Conservation (phyloP, 495 filamentous ascomycete species). For the Penicillium macrosclerotiorum region DNA sequence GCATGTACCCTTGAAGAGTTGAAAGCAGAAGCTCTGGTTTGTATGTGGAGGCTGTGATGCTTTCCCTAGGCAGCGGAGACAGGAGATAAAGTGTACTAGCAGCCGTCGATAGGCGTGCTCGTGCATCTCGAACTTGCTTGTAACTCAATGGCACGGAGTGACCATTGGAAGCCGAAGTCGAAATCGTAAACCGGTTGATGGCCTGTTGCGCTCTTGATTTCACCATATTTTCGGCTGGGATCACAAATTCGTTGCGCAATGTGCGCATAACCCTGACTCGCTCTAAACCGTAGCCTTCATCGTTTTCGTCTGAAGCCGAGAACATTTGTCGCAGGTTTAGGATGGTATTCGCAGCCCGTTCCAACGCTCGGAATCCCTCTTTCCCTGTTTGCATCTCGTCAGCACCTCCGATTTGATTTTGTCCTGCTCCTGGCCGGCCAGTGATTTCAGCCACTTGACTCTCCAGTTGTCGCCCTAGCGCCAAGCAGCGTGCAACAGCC, state of each 20-base stretch:
- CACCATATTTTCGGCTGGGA: slow-evolving; percentile 67
- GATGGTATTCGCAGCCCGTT: slow-evolving; percentile 75
- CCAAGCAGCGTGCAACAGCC: slow-evolving; percentile 70
- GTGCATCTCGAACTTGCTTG: slow-evolving; percentile 76
- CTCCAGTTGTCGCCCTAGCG: slow-evolving; percentile 83
- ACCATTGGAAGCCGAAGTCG: slow-evolving; percentile 26
- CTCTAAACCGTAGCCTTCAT: slow-evolving; percentile 75
- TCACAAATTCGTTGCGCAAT: slow-evolving; percentile 63
- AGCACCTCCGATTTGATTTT: slow-evolving; percentile 4
- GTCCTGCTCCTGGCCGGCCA: slow-evolving; percentile 37
- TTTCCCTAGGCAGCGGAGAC: slow-evolving; percentile 52
- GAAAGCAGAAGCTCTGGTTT: slow-evolving; percentile 70
- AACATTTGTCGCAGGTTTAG: slow-evolving; percentile 72
- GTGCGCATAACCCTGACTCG: slow-evolving; percentile 65
- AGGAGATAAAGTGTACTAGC: slow-evolving; percentile 78
- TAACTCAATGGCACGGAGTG: slow-evolving; percentile 55
- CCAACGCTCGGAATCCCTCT: slow-evolving; percentile 74
- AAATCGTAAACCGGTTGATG: slow-evolving; percentile 73
- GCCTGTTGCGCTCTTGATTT: slow-evolving; percentile 72
- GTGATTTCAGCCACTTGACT: slow-evolving; percentile 67
- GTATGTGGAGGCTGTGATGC: slow-evolving; percentile 26
- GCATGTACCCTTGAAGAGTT: slow-evolving; percentile 77
- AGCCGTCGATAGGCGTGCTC: slow-evolving; percentile 69
- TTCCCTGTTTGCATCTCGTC: slow-evolving; percentile 39
- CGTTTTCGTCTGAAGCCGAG: slow-evolving; percentile 55